phyloP scores from a whole-genome alignment of 164 flowering plant species.

The Tinospora cordifolia region DNA sequence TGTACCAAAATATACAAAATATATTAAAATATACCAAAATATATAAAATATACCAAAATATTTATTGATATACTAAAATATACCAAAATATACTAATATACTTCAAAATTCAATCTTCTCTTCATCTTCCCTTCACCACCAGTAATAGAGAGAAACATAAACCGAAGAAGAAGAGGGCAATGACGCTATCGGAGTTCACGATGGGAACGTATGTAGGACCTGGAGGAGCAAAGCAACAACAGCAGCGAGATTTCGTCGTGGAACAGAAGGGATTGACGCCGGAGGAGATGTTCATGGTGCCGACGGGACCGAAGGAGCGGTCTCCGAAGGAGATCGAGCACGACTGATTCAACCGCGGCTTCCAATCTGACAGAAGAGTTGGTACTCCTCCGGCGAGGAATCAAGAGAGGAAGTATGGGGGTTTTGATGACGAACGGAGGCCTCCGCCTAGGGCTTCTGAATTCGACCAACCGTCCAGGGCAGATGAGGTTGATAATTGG shows the following conservation, averaged over 20 bases:
- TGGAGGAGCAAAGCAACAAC: constrained; percentile 20
- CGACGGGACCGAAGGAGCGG: constrained; percentile 68
- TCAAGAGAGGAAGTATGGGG: constrained; percentile 48
- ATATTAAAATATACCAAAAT: no score
- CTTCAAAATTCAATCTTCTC: no score
- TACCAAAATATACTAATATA: no score
- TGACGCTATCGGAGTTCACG: constrained; percentile 44
- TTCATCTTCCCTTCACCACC: no score
- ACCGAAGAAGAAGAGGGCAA: constrained; percentile 55
- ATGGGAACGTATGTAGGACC: constrained; percentile 19
- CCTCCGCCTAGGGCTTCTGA: constrained; percentile 53
- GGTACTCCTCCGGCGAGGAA: constrained; percentile 29
- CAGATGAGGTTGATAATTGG: constrained; percentile 55
- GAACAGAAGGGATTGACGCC: constrained; percentile 44
- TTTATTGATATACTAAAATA: no score
- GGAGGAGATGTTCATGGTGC: constrained; percentile 55
- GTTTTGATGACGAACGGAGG: constrained; percentile 55
- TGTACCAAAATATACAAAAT: no score
- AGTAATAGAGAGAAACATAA: no score
- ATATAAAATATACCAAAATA: no score
- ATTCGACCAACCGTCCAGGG: constrained; percentile 65
- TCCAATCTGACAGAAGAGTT: constrained; percentile 38
- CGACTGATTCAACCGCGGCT: constrained; percentile 63
- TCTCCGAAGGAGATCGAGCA: constrained; percentile 52
- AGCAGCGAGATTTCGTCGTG: constrained; percentile 7